Evolutionary conservation across 257 asterid genomes (phyloP).

Genomic region (Ocimum tenuiflorum): DNA sequence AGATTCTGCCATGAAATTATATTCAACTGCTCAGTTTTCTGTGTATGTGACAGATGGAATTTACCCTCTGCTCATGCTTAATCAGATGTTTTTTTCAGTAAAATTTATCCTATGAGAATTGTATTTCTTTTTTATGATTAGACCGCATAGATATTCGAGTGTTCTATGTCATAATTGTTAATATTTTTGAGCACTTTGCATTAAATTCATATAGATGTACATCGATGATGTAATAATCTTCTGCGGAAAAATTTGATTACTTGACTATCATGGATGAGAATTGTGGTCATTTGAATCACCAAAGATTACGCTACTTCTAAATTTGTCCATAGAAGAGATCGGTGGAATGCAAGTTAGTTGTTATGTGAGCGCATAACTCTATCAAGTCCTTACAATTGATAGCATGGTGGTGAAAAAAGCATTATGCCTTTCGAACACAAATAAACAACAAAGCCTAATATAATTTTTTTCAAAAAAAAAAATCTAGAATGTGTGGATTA

Average conservation of each 20-base stretch:
- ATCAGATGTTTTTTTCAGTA: neutral
- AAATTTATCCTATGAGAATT: too few species aligned
- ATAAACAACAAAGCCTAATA: too few species aligned
- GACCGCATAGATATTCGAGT: too few species aligned
- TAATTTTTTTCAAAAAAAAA: too few species aligned
- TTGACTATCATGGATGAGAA: conserved; percentile 52
- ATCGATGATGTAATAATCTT: neutral
- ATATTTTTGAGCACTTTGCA: neutral
- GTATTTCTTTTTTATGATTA: too few species aligned
- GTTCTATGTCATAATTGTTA: neutral
- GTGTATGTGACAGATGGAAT: neutral
- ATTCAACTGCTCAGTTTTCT: too few species aligned
- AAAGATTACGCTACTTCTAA: conserved; percentile 61
- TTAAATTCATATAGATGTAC: neutral
- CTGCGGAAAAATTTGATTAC: conserved; percentile 43
- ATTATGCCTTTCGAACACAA: too few species aligned
- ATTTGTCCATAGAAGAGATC: conserved; percentile 59
- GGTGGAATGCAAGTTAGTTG: conserved; percentile 70
- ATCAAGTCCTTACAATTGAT: too few species aligned
- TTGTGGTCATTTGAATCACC: conserved; percentile 67
- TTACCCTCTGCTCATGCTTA: neutral
- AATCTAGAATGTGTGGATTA: too few species aligned
- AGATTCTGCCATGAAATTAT: too few species aligned
- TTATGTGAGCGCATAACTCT: too few species aligned
- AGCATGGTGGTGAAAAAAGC: too few species aligned